Evolutionary conservation across 768 basidiomycete genomes (phyloP), one percentile per base, ranked within the genome.

Genomic region (Boletus rubroflammeus): DNA sequence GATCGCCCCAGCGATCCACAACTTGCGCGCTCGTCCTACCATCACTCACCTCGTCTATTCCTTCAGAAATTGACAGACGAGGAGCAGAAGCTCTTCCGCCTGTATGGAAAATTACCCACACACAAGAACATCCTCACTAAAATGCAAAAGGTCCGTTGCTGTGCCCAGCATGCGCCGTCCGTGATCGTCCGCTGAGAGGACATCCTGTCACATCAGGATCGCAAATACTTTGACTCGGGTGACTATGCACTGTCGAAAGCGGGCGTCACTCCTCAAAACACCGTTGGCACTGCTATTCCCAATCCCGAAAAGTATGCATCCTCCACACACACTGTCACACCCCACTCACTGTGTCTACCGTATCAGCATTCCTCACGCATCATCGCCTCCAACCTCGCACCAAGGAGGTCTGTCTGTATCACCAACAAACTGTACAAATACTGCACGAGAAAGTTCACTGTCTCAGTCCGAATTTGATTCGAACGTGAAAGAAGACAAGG

Each of bases 161-260:
- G 17, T 39, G 3, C 42, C 21, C 26, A 11, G 19, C 40, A 49
- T 34, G 38, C 32, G 34, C 28, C n/a, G 52, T 42, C 32, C 52
- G 25, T 38, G 21, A 36, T 26, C 36, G 57, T 50, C 53, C 49
- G 35, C 26, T 51, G 43, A 57, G 47, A 57, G 40, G 51, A 38
- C 36, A 29, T 15, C 51, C 53, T 58, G n/a, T 43, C 23, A n/a
- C n/a, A 49, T 35, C 62, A 98, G 95, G 96, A 99, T 68, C 90
- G 97, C 66, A 98, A 98, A 74, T 99, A 93, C 76, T 99, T 99
- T 72, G 97, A 98, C 75, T 98, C 96, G 52, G 97, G 97, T 54
- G 97, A 99, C 72, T 98, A 98, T 67, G 95, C 95, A 29, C 78
- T 99, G 61, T 93, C 93, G 47, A 98, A 98, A 72, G 97, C 97